Evolutionary conservation across 306 rosid species (phyloP).

Genomic region (Cucumis sativus): Cucumber_9930_V3 NC_026659.2:30168001-30168500

Average conservation of each 20-base stretch:
- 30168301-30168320: background rate
- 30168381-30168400: background rate
- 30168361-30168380: background rate
- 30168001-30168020: too few relatives aligned
- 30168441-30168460: background rate
- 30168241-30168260: background rate
- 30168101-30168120: too few relatives aligned
- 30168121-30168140: too few relatives aligned
- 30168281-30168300: slow-evolving; percentile 1
- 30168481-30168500: background rate
- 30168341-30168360: background rate
- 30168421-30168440: background rate
- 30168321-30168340: background rate
- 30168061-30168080: too few relatives aligned
- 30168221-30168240: background rate
- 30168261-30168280: background rate
- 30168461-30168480: background rate
- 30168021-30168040: too few relatives aligned
- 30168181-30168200: background rate
- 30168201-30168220: background rate
- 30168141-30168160: background rate
- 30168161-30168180: slow-evolving; percentile 1
- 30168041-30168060: too few relatives aligned
- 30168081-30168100: too few relatives aligned
- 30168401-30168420: background rate